Evolutionary conservation across 2,329 filamentous ascomycete genomes (phyloP).

Genomic region (Cadophora malorum): DNA sequence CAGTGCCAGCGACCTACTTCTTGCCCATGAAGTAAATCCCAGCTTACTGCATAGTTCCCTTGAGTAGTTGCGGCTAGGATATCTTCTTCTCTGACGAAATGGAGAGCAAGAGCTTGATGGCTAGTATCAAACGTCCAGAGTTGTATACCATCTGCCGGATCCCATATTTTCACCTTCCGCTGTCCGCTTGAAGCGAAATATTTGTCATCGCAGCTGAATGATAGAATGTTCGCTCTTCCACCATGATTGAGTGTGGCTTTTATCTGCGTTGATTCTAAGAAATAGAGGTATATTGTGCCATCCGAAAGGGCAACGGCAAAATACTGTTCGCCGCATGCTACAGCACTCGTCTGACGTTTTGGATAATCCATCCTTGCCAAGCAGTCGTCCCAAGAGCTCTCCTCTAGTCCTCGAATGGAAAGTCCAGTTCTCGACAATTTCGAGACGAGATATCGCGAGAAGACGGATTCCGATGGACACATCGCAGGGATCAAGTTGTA

Average conservation of each 20-base stretch:
- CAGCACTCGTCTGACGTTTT: constrained; percentile 27
- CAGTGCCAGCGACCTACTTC: too few relatives aligned
- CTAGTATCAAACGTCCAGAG: too few relatives aligned
- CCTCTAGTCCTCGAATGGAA: constrained; percentile 36
- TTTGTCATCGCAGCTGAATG: too few relatives aligned
- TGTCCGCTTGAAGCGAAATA: constrained; percentile 45
- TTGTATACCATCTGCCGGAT: too few relatives aligned
- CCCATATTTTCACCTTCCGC: constrained; percentile 45
- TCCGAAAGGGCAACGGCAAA: constrained; percentile 39
- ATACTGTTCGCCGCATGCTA: constrained; percentile 32
- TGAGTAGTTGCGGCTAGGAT: too few relatives aligned
- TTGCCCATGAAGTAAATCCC: too few relatives aligned
- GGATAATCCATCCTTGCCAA: constrained; percentile 35
- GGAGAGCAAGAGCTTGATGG: too few relatives aligned
- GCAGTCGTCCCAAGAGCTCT: constrained; percentile 42
- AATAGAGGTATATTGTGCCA: constrained; percentile 38
- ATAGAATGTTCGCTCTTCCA: constrained; percentile 44
- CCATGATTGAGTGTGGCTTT: constrained; percentile 41
- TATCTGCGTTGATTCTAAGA: constrained; percentile 39
- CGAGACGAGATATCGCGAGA: too few relatives aligned
- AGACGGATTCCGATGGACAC: constrained; percentile 43
- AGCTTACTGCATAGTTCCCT: too few relatives aligned
- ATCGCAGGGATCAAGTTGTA: constrained; percentile 47
- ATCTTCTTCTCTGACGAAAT: too few relatives aligned
- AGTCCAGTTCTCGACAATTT: constrained; percentile 38